phyloP scores from a whole-genome alignment of 441 rosid genomes.

The Gossypium schwendimanii region DNA sequence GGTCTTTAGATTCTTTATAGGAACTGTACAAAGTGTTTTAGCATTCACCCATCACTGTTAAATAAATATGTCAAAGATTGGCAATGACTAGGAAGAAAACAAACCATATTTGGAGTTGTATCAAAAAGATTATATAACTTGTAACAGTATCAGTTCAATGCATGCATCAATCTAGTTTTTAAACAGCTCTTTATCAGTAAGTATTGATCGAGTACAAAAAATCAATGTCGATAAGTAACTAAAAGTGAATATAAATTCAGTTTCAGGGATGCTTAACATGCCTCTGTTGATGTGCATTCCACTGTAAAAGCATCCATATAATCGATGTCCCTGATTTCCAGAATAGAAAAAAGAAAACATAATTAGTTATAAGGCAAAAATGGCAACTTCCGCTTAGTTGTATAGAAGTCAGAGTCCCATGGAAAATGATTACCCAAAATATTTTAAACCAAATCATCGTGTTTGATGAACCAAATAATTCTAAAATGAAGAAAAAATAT shows the following conservation, averaged over 20 bases:
- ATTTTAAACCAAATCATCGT: not conserved
- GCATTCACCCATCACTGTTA: not conserved
- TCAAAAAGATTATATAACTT: not conserved
- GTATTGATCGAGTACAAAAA: not conserved
- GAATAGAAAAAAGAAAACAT: not conserved
- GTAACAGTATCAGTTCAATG: not conserved
- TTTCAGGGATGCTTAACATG: constrained; percentile 36
- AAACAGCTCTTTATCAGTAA: not conserved
- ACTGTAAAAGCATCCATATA: constrained; percentile 74
- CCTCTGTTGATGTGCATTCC: constrained; percentile 47
- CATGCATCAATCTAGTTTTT: not conserved
- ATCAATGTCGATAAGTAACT: not conserved
- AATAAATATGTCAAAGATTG: not conserved
- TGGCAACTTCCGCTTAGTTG: not conserved
- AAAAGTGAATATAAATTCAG: not conserved
- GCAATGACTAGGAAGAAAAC: not conserved
- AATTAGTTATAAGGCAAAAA: not conserved
- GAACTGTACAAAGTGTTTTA: not conserved
- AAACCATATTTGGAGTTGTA: not conserved
- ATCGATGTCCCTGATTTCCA: constrained; percentile 57
- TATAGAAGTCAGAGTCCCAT: not conserved
- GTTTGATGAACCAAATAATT: not conserved
- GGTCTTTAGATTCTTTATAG: not conserved
- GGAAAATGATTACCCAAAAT: not conserved
- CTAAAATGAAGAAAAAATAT: not conserved